Evolutionary conservation across 768 basidiomycete species (phyloP).

Genomic region (Mycena olivaceomarginata): DNA sequence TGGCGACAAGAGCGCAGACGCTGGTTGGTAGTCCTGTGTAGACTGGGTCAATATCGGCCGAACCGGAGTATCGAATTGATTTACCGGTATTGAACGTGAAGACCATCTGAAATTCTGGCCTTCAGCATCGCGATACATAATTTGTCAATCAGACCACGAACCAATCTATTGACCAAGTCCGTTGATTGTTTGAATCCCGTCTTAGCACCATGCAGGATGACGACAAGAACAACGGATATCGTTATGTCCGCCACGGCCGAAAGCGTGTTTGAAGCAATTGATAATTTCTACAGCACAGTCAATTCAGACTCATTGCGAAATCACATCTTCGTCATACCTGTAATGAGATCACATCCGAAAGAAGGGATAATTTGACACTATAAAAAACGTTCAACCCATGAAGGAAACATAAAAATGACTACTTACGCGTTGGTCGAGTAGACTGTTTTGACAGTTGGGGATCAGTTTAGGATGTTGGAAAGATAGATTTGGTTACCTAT

Average conservation of each 20-base stretch:
- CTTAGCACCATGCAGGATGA: conserved; percentile 32
- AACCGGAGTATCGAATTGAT: not conserved
- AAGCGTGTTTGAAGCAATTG: conserved; percentile 31
- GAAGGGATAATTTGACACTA: conserved; percentile 23
- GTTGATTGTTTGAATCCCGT: conserved; percentile 41
- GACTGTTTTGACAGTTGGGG: conserved; percentile 4
- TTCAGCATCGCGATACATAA: not conserved
- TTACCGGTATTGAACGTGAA: conserved; percentile 39
- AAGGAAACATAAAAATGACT: not conserved
- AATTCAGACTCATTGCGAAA: not conserved
- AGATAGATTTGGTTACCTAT: not conserved
- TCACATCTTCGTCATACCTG: conserved; percentile 3
- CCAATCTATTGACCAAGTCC: conserved; percentile 41
- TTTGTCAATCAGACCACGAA: not conserved
- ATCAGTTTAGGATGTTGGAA: not conserved
- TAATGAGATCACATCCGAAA: conserved; percentile 26
- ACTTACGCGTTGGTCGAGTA: conserved; percentile 41
- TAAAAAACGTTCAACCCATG: not conserved
- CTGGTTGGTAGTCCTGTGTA: conserved; percentile 34
- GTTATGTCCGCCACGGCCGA: conserved; percentile 33
- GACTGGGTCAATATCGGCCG: not conserved
- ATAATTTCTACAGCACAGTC: conserved; percentile 14
- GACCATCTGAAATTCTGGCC: conserved; percentile 21
- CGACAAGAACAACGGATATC: conserved; percentile 29
- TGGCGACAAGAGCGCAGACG: conserved; percentile 27